Evolutionary conservation across 192 early-diverging fungal genomes (phyloP).

Genomic region (Coemansia interrupta): DNA sequence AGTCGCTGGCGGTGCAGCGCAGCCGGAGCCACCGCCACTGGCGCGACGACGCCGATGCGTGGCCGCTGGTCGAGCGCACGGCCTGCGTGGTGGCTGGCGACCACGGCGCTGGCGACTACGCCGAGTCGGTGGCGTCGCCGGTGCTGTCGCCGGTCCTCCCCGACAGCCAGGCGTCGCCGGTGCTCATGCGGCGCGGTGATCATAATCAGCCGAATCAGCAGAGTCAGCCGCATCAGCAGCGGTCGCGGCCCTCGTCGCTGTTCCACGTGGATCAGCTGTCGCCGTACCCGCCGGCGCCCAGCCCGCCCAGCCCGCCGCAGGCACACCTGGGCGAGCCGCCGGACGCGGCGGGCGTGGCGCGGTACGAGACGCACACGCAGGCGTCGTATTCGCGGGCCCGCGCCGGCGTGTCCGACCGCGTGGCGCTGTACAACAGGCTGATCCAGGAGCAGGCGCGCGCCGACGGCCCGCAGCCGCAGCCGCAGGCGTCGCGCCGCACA

Average conservation of each 20-base stretch:
- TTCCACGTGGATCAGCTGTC: conserved; percentile 15
- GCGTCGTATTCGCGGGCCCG: conserved; percentile 13
- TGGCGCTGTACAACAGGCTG: conserved; percentile 14
- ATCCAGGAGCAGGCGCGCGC: background rate
- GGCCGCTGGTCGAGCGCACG: conserved; percentile 10
- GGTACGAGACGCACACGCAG: conserved; percentile 20
- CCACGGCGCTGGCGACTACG: background rate
- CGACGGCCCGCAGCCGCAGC: background rate
- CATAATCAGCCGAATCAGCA: background rate
- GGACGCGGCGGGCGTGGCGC: background rate
- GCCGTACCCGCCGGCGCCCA: conserved; percentile 23
- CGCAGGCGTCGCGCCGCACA: conserved; percentile 5
- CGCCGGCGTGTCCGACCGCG: conserved; percentile 18
- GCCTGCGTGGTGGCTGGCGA: background rate
- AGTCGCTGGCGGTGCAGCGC: background rate
- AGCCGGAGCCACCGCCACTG: background rate
- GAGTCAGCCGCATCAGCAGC: no score
- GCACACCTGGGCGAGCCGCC: conserved; percentile 1
- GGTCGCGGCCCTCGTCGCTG: conserved; percentile 1
- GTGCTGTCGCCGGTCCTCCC: background rate
- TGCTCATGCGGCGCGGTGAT: background rate
- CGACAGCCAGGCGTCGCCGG: background rate
- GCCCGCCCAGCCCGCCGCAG: conserved; percentile 5
- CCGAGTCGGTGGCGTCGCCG: conserved; percentile 5
- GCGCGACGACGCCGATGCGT: background rate